Evolutionary conservation across 2,329 filamentous ascomycete species (phyloP), one percentile per base, ranked within the genome.

Genomic region (Xylariaceae sp.): DNA sequence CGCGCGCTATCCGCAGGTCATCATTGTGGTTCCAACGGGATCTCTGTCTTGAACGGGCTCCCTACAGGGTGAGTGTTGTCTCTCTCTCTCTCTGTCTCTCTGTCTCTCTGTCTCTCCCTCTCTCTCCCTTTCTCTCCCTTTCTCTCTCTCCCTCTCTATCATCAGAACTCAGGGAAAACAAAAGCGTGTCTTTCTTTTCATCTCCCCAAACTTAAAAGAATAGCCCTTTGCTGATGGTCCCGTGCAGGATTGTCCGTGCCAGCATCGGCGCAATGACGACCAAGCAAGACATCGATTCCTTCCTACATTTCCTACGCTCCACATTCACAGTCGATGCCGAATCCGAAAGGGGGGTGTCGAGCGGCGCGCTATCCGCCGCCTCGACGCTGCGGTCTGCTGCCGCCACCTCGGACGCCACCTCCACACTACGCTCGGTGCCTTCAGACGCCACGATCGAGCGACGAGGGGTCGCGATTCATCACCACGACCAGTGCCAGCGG

Each of bases 211-310:
- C 3, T 37, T 3, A 37, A 9, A 37, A 37, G 8, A 11, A 37
- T 9, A 7, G 35, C 8, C 12, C 35, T 11, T 44, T 31, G 30
- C 52, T 54, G 29, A 55, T 8, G 39, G 11, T 31, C 35, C 49
- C 42, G 47, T 34, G 3, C 57, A 77, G 83, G 0, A 80, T 86
- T 43, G 80, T 85, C 5, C 74, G 84, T 26, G 79, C 77, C 4
- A 84, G 80, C 55, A 70, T 86, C 1, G 83, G 84, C 0, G 81
- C 82, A 9, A 83, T 83, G 80, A 84, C 77, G 57, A 84, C 79
- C 2, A 65, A 73, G 26, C 67, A 71, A 2, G 83, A 86, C 58
- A 74, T 85, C 11, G 74, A 80, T 26, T 64, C 66, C 0, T 75
- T 82, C 39, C 49, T 80, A 6, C 57, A 67, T 2, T 82, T 82